These are phyloP conservation scores for Closterium sp. DNA, from an alignment of 139 green algal species.

Conservation along the genomic window DNA sequence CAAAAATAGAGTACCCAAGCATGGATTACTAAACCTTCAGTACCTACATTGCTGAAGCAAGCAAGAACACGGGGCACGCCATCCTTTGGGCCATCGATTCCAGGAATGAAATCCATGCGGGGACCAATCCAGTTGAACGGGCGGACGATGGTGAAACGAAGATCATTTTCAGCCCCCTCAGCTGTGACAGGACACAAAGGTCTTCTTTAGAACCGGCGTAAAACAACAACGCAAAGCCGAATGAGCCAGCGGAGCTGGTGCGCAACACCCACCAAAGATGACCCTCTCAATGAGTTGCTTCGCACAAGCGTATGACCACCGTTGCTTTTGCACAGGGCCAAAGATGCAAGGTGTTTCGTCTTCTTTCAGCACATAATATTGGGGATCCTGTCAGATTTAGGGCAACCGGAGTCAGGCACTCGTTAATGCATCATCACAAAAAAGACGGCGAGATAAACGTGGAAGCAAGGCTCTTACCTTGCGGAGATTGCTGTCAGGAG, in stretches of 20 bases:
- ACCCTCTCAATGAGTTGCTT: constrained; percentile 45
- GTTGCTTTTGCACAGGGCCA: constrained; percentile 35
- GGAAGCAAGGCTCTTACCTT: constrained; percentile 3
- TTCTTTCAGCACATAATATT: constrained; percentile 39
- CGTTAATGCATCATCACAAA: neutral
- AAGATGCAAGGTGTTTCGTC: constrained; percentile 26
- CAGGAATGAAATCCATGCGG: constrained; percentile 43
- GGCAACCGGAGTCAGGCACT: neutral
- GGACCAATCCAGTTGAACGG: constrained; percentile 46
- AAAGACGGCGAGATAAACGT: neutral
- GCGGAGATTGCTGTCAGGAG: neutral
- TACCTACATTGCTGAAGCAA: constrained; percentile 41
- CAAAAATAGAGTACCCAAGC: neutral
- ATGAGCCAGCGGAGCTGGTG: neutral
- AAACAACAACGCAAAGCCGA: neutral
- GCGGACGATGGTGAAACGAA: constrained; percentile 39
- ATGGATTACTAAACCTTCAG: neutral
- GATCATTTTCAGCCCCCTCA: constrained; percentile 29
- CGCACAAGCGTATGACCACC: constrained; percentile 44
- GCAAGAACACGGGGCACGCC: constrained; percentile 33
- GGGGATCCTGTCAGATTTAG: constrained; percentile 14
- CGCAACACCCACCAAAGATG: constrained; percentile 16
- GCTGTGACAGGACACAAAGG: neutral
- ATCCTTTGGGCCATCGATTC: constrained; percentile 20
- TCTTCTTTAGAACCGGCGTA: neutral